Percentiles rank a stretch among this genome's conserved stretches.
phyloP scores from a whole-genome alignment of 1,284 basidiomycete species.

The Wolfiporia cocos region DNA sequence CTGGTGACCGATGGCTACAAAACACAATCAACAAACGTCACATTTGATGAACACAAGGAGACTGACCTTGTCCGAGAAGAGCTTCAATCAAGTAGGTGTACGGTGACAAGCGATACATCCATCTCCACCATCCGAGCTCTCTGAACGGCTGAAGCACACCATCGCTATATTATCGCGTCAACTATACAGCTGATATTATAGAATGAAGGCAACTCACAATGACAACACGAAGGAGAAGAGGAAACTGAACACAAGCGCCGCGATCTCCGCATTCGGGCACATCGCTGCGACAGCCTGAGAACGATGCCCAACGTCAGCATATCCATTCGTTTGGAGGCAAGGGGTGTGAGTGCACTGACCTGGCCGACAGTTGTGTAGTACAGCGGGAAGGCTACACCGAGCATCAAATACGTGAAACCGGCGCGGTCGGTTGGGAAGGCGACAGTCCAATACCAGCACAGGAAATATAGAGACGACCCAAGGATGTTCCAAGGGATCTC shows the following conservation, averaged over 20 bases:
- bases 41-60: background rate
- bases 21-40: background rate
- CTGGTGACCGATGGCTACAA: slow-evolving; percentile 30
- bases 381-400: slow-evolving; percentile 45
- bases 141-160: slow-evolving; percentile 60
- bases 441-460: slow-evolving; percentile 71
- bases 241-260: slow-evolving; percentile 56
- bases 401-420: slow-evolving; percentile 53
- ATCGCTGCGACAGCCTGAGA: slow-evolving; percentile 56
- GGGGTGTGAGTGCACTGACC: background rate
- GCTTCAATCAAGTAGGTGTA: slow-evolving; percentile 64
- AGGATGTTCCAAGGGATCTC: slow-evolving; percentile 67
- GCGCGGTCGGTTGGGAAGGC: slow-evolving; percentile 47
- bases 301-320: too few species aligned
- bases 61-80: slow-evolving; percentile 39
- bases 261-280: slow-evolving; percentile 60
- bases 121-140: slow-evolving; percentile 69
- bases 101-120: slow-evolving; percentile 76
- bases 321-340: too few species aligned
- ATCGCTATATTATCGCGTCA: slow-evolving; percentile 32
- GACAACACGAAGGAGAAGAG: slow-evolving; percentile 57
- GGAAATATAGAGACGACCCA: slow-evolving; percentile 52
- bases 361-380: slow-evolving; percentile 56
- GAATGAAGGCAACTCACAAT: slow-evolving; percentile 40
- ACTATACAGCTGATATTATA: background rate